phyloP scores from a whole-genome alignment of 2,329 filamentous ascomycete species.

The Penicillium hordei region DNA sequence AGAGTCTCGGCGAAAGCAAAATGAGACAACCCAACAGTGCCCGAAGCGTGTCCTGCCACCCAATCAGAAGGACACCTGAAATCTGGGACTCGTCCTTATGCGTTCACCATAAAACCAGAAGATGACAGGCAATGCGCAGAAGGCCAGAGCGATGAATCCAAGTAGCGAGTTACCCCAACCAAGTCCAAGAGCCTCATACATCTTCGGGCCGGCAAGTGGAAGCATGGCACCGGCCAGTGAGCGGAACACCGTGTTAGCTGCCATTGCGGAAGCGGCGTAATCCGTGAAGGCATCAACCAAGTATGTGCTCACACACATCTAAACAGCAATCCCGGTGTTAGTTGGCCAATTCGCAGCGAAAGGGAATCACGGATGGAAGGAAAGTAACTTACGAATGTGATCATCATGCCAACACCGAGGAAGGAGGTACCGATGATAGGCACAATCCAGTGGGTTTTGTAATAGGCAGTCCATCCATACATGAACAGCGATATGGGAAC shows the following conservation, averaged over 20 bases:
- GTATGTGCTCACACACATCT: conserved; percentile 50
- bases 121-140: conserved; percentile 45
- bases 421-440: conserved; percentile 60
- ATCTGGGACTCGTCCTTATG: conserved; percentile 33
- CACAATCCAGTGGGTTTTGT: conserved; percentile 57
- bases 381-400: conserved; percentile 47
- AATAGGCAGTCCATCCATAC: conserved; percentile 60
- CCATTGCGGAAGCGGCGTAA: conserved; percentile 52
- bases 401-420: conserved; percentile 56
- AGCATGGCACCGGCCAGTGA: conserved; percentile 59
- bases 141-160: conserved; percentile 54
- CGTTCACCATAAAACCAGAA: conserved; percentile 39
- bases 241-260: conserved; percentile 56
- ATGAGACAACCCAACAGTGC: neutral
- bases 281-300: conserved; percentile 57
- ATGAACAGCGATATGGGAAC: conserved; percentile 57
- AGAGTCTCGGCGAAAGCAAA: no score
- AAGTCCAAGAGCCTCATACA: conserved; percentile 50
- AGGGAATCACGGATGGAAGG: neutral
- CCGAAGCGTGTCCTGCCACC: neutral
- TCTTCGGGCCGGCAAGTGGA: conserved; percentile 58
- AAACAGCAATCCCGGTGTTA: neutral
- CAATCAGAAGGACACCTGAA: conserved; percentile 26
- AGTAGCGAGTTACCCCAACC: conserved; percentile 57
- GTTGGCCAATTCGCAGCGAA: neutral